phyloP scores from a whole-genome alignment of 192 early-diverging fungal genomes.

The Coemansia sp. region DNA sequence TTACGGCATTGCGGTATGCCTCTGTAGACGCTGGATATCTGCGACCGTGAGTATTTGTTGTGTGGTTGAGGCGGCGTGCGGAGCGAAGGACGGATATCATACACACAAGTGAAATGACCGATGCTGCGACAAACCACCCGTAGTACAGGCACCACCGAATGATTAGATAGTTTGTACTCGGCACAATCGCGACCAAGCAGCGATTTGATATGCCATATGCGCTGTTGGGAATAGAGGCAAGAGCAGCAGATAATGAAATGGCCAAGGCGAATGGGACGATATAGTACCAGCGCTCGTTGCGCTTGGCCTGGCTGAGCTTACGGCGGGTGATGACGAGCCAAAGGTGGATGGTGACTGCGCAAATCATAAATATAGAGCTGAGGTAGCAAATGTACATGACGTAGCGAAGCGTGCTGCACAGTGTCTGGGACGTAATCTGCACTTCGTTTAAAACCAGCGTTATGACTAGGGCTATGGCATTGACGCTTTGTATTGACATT shows the following conservation, averaged over 20 bases:
- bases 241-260: constrained; percentile 18
- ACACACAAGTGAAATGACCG: constrained; percentile 35
- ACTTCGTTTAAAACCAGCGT: constrained; percentile 31
- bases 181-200: constrained; percentile 18
- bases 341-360: constrained; percentile 38
- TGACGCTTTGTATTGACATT: constrained; percentile 39
- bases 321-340: constrained; percentile 51
- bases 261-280: constrained; percentile 37
- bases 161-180: constrained; percentile 15
- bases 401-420: constrained; percentile 44
- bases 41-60: constrained; percentile 12
- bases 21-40: constrained; percentile 22
- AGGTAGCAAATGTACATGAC: constrained; percentile 46
- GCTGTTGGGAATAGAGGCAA: constrained; percentile 36
- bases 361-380: constrained; percentile 49
- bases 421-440: constrained; percentile 6
- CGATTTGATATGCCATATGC: constrained; percentile 25
- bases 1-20: constrained; percentile 41
- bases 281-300: constrained; percentile 52
- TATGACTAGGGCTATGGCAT: constrained; percentile 32
- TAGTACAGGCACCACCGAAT: constrained; percentile 50
- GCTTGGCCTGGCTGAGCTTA: constrained; percentile 28
- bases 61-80: constrained; percentile 29
- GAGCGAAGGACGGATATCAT: constrained; percentile 43
- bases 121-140: constrained; percentile 46